A percentile compares a stretch with the other conserved stretches of the same genome.
These are phyloP conservation scores for Conidiobolus incongruus DNA, from an alignment of 371 early-diverging fungal species.

Conservation along the genomic window DNA sequence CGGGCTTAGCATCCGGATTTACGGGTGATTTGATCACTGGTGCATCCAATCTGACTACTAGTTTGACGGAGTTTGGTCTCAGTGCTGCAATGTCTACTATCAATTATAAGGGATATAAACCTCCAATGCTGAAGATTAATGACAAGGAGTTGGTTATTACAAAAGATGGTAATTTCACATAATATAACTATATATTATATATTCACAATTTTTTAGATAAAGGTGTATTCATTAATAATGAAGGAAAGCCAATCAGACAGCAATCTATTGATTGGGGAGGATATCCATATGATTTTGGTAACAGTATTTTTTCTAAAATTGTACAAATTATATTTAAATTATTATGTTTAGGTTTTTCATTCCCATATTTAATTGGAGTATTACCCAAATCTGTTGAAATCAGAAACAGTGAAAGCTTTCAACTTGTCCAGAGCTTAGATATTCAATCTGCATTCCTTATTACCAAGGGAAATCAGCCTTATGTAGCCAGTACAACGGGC, in stretches of 20 bases:
- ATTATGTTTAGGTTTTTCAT: no score
- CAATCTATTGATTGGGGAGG: no score
- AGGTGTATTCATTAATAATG: no score
- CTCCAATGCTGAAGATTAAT: no score
- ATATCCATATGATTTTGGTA: slow-evolving; percentile 21
- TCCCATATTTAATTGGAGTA: slow-evolving; percentile 57
- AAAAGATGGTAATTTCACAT: no score
- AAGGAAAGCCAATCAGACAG: no score
- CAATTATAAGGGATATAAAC: no score
- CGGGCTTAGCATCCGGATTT: not conserved
- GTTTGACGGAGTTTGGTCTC: slow-evolving; percentile 30
- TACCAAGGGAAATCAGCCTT: slow-evolving; percentile 44
- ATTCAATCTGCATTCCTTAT: slow-evolving; percentile 19
- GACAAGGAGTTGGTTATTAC: no score
- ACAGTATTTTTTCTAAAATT: no score
- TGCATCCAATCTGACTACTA: not conserved
- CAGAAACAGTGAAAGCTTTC: slow-evolving; percentile 62
- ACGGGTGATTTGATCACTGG: not conserved
- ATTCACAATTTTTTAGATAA: no score
- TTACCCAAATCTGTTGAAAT: slow-evolving; percentile 53
- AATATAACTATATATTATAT: no score
- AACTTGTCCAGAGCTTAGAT: slow-evolving; percentile 27
- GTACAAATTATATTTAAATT: no score
- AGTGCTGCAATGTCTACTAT: slow-evolving; percentile 49
- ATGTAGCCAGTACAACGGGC: slow-evolving; percentile 47